Base-by-base conservation (phyloP, 345 rosid genomes). In the Brassica napus region DNA sequence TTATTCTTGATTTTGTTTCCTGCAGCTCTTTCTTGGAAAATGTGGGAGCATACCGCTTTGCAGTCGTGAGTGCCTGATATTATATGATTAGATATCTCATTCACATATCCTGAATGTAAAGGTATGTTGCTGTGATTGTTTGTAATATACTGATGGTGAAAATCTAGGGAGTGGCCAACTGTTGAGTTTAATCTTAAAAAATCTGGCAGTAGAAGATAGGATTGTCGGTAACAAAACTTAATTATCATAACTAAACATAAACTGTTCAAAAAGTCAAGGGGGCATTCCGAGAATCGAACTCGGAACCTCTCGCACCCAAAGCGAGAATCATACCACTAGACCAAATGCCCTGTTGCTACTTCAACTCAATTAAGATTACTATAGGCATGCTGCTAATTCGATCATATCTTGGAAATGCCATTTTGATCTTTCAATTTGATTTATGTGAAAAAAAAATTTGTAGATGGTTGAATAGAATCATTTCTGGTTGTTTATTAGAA, bases 271-370 rank as follows among this genome's bases (percentile, higher is more conserved):
- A 64, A 63, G 24, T 54, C 59, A 54, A 54, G 6, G 59, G 80
- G 77, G 71, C 61, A 67, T 60, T 72, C 78, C 77, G 82, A 72
- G 77, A 79, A 73, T 79, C 64, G 73, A 72, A 73, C 89, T 90
- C 84, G 76, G 86, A 91, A 91, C 87, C 88, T 88, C 89, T 94
- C 85, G 85, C 92, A 87, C 92, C 94, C 90, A 84, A 88, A 92
- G 91, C 88, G 80, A 92, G 93, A 89, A 90, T 88, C 91, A 87
- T 89, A 85, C 77, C 90, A 89, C 90, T 89, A 87, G 87, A 87
- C 92, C 87, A 87, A 88, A 86, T 87, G 88, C 88, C 90, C 73
- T 49, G 65, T 73, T 64, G 44, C 18, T 64, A 6, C 0, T 18
- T 28, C 8, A 59, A 32, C 18, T 59, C 78, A 59, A n/a, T 32